Base-by-base conservation (phyloP, 495 filamentous ascomycete species). In the Lepidopterella palustris region DNA sequence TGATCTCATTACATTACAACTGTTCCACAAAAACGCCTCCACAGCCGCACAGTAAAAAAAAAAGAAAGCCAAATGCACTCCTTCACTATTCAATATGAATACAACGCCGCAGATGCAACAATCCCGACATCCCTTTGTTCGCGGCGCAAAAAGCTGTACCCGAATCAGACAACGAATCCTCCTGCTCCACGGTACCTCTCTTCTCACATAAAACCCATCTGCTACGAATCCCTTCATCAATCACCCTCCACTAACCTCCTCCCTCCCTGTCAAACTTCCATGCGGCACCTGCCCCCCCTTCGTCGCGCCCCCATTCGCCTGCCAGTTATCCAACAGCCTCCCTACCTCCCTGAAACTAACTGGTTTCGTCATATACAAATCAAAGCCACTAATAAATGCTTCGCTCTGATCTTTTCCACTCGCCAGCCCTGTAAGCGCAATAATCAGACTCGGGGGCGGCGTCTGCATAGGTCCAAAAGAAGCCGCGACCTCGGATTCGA, bases 311-410 rank as follows among this genome's bases (percentile, higher is more conserved):
- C 54, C 54, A 23, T 57, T 50, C 54, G 3, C 31, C 31, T 29
- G 21, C 54, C 54, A 57, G 48, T 57, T 57, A 47, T 57, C 54
- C 3, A 57, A 23, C 32, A 57, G 31, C 32, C 54, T 50, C 15
- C 54, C 54, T 27, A 57, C 54, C 24, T 57, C 54, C 26, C 40
- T 50, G 20, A 57, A 57, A 31, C 54, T 57, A 9, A 57, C 54
- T 18, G 54, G 54, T 28, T 57, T 57, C 3, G 54, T 57, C 54
- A 57, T 57, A 24, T 57, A 57, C 9, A 57, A 27, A 27, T 57
- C 54, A 18, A 57, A 27, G 9, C 54, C 54, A 18, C 24, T 27
- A 26, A 57, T 3, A 24, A 57, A 57, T n/a, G 54, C 54, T 28
- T 57, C 54, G 40, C 31, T 47, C 32, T 57, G 54, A 26, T 57